Percentiles rank a stretch among this genome's conserved stretches.
phyloP scores from a whole-genome alignment of 2,329 filamentous ascomycete genomes.

The Nannizziopsis arthrosporioides region DNA sequence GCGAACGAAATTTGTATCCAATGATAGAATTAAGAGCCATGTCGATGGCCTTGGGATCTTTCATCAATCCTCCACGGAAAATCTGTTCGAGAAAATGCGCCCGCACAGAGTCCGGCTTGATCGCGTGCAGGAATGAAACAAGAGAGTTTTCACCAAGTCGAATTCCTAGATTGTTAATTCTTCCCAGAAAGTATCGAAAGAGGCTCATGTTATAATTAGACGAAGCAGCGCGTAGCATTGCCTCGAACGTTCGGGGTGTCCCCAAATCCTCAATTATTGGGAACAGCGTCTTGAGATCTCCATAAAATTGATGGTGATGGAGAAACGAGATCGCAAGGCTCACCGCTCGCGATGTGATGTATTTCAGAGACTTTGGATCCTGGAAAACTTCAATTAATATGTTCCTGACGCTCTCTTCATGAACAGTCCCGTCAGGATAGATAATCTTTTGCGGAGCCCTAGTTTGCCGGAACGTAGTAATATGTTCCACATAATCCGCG shows the following conservation, averaged over 20 bases:
- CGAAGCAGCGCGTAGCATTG: conserved; percentile 32
- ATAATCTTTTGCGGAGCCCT: conserved; percentile 5
- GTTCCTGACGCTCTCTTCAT: conserved; percentile 15
- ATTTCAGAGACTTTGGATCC: conserved; percentile 20
- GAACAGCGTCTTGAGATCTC: conserved; percentile 26
- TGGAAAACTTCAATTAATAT: conserved; percentile 26
- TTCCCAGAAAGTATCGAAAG: conserved; percentile 29
- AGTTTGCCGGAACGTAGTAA: conserved; percentile 21
- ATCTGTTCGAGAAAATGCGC: conserved; percentile 4
- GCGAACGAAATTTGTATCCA: conserved; percentile 23
- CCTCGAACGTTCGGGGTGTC: conserved; percentile 35
- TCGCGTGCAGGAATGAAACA: conserved; percentile 28
- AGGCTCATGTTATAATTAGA: conserved; percentile 27
- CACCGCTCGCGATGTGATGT: conserved; percentile 32
- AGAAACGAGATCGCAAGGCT: conserved; percentile 33
- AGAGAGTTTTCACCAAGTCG: conserved; percentile 34
- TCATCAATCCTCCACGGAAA: not conserved
- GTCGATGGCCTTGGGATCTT: not conserved
- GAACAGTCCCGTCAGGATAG: conserved; percentile 11
- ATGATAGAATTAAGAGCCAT: conserved; percentile 20
- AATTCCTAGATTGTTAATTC: conserved; percentile 31
- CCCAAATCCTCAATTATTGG: conserved; percentile 26
- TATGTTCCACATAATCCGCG: conserved; percentile 28
- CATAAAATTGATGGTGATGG: conserved; percentile 24
- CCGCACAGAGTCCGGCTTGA: not conserved